Conservation (phyloP, 345 rosid species). For the Camelina neglecta region DNA sequence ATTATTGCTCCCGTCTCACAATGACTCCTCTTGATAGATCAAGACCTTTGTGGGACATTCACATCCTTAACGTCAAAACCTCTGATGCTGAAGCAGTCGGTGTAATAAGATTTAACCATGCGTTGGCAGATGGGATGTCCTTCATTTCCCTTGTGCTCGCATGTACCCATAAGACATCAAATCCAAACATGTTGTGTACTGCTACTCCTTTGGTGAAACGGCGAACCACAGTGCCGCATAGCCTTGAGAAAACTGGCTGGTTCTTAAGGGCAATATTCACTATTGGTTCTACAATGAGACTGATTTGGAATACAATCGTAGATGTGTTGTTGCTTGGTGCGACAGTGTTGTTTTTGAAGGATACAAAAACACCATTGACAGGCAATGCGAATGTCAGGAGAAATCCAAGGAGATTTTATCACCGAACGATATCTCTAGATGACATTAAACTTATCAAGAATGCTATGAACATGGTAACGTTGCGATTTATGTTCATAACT, state of each 20-base stretch:
- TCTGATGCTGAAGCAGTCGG: conserved; percentile 60
- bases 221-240: not conserved
- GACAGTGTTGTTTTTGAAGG: conserved; percentile 49
- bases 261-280: conserved; percentile 42
- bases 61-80: conserved; percentile 63
- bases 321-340: conserved; percentile 48
- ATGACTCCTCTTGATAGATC: conserved; percentile 54
- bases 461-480: no score
- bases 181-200: conserved; percentile 54
- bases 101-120: conserved; percentile 55
- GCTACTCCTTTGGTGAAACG: conserved; percentile 47
- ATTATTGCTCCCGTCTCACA: conserved; percentile 60
- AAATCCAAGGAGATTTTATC: no score
- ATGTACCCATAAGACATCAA: conserved; percentile 51
- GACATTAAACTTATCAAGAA: no score
- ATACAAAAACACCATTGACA: conserved; percentile 52
- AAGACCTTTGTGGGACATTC: conserved; percentile 77
- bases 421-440: no score
- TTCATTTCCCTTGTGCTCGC: conserved; percentile 58
- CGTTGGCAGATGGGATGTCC: conserved; percentile 56
- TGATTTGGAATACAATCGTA: conserved; percentile 56
- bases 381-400: conserved; percentile 16
- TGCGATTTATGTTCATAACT: no score
- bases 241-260: not conserved
- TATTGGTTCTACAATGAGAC: conserved; percentile 44